Evolutionary conservation across 2,329 filamentous ascomycete genomes (phyloP), one percentile per base, ranked within the genome.

Genomic region (Fusarium acutatum): DNA sequence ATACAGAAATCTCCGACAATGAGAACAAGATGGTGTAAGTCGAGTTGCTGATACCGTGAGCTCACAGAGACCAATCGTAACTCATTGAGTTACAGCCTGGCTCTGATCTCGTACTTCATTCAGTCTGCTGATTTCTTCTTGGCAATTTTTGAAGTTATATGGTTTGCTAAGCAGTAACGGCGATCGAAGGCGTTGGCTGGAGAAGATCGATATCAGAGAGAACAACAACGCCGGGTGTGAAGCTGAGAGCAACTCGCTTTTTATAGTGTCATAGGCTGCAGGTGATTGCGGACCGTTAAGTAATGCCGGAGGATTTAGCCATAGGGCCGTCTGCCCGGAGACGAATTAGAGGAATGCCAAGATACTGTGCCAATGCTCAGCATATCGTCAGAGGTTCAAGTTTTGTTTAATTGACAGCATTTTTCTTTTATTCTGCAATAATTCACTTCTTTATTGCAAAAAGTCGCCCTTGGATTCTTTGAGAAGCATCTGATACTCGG

Each of bases 391-490:
- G 3, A 11, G 10, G 2, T 40, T 9, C 17, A 20, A 24, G 15
- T 4, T 15, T 52, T 52, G 12, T 20, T 32, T 2, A 28, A 6
- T 30, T 59, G 34, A 13, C 11, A 63, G n/a, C 18, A 65, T 22
- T 6, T 54, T 2, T 15, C 35, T 47, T 3, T 35, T 22, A 37
- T 34, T 37, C 18, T 37, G 17, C 15, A n/a, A 28, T 12, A 35
- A 35, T 28, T 6, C 4, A 5, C 3, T 7, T 14, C 10, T 11
- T n/a, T 52, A 77, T 37, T 60, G 41, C 14, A 77, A 58, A 46
- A 77, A 77, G 7, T 75, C 72, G 2, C 75, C 72, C 8, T 60
- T 60, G 3, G 69, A 68, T 7, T 60, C 56, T 30, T 75, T 76
- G 13, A 77, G 28, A 2, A 65, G 43, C 17, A 65, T 60, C 32